phyloP scores from a whole-genome alignment of 2,329 filamentous ascomycete species.

The Nigrospora oryzae region DNA sequence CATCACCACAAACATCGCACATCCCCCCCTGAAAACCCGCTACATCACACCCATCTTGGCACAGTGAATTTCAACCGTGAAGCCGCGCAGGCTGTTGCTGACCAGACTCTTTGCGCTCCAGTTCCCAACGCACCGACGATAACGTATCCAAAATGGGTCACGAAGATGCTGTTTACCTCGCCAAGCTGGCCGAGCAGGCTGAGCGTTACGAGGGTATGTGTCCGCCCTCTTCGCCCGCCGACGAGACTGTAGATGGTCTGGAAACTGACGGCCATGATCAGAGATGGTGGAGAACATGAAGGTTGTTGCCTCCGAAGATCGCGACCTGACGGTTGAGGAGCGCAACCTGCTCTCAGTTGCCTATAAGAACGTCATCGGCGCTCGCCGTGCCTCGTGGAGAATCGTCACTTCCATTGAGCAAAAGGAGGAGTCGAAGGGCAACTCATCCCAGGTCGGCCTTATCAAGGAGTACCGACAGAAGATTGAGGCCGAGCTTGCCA shows the following conservation, averaged over 20 bases:
- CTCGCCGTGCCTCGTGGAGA: constrained; percentile 96
- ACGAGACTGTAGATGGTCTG: not conserved
- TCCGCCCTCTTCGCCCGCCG: not conserved
- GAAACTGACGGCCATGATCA: constrained; percentile 26
- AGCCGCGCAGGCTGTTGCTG: no score
- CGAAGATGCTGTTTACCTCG: constrained; percentile 98
- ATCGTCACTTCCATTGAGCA: constrained; percentile 99
- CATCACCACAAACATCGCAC: no score
- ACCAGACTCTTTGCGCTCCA: not conserved
- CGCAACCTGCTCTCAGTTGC: constrained; percentile 97
- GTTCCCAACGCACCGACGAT: constrained; percentile 12
- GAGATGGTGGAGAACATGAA: constrained; percentile 99
- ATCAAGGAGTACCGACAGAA: constrained; percentile 98
- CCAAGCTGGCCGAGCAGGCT: constrained; percentile 99
- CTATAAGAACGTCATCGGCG: constrained; percentile 99
- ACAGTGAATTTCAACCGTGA: no score
- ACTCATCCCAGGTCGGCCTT: constrained; percentile 85
- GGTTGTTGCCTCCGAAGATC: constrained; percentile 83
- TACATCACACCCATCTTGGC: no score
- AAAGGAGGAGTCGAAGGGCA: constrained; percentile 99
- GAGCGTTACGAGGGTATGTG: constrained; percentile 97
- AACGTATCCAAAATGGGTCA: constrained; percentile 76
- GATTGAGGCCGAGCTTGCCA: constrained; percentile 95
- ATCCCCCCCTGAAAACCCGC: no score
- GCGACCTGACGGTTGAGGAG: constrained; percentile 85